A percentile compares a stretch with the other conserved stretches of the same genome.
Conservation (phyloP, 495 filamentous ascomycete species). For the Entonaema liquescens region DNA sequence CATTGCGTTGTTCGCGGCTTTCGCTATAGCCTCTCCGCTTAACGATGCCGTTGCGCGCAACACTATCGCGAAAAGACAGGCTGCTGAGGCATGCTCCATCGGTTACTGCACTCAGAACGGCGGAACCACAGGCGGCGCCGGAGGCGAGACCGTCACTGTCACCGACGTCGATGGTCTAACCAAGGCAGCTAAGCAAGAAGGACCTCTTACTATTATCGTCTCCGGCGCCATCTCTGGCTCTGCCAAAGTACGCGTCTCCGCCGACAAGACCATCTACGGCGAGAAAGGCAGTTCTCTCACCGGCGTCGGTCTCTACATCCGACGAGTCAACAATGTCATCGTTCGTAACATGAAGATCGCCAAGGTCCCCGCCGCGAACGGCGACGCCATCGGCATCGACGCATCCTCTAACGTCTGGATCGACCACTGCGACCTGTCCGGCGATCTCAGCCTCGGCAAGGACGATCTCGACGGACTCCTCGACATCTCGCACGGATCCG, state of each 20-base stretch:
- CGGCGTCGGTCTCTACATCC: slow-evolving; percentile 59
- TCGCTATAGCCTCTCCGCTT: slow-evolving; percentile 11
- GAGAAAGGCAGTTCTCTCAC: slow-evolving; percentile 46
- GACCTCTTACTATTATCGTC: slow-evolving; percentile 58
- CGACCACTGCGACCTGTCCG: slow-evolving; percentile 73
- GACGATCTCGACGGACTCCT: slow-evolving; percentile 75
- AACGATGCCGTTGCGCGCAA: neutral
- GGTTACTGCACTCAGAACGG: slow-evolving; percentile 49
- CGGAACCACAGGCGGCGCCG: slow-evolving; percentile 61
- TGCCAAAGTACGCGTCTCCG: slow-evolving; percentile 55
- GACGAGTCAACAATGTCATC: slow-evolving; percentile 62
- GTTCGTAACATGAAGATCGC: slow-evolving; percentile 68
- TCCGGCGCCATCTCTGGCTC: slow-evolving; percentile 54
- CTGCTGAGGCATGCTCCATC: slow-evolving; percentile 45
- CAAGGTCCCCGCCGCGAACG: slow-evolving; percentile 65
- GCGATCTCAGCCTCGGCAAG: slow-evolving; percentile 63
- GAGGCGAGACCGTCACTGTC: slow-evolving; percentile 63
- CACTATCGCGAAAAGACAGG: slow-evolving; percentile 5
- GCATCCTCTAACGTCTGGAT: slow-evolving; percentile 70
- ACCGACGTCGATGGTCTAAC: slow-evolving; percentile 59
- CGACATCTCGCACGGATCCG: slow-evolving; percentile 64
- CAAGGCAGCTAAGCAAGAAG: slow-evolving; percentile 52
- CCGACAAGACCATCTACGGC: slow-evolving; percentile 64
- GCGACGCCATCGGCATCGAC: slow-evolving; percentile 68
- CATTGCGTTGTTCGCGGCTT: neutral